Evolutionary conservation across 495 filamentous ascomycete species (phyloP), one percentile per base, ranked within the genome.

Genomic region (Alectoria sarmentosa): DNA sequence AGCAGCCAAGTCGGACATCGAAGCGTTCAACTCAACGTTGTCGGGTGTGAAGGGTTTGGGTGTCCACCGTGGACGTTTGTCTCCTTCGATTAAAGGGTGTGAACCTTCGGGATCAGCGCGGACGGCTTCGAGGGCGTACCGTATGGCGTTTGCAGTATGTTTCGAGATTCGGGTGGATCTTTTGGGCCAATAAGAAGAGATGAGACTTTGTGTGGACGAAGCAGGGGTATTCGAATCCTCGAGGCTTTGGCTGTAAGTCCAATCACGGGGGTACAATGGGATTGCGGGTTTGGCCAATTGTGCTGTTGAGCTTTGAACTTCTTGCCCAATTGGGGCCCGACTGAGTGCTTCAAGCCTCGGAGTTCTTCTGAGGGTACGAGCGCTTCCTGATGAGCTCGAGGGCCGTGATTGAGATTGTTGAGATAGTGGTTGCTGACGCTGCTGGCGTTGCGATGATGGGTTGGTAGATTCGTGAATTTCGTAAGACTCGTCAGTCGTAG

Each of bases 51-150:
- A 94, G 15, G 85, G 81, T 64, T 91, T 82, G 2, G 94, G 93
- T 46, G 85, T 84, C 62, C 67, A 69, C 67, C 60, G 60, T 58
- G 54, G 63, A 8, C 55, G 63, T 6, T 64, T 32, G 26, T 61
- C 60, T 6, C 58, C 63, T 26, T 69, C 67, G 54, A 65, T 57
- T 36, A 65, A 49, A 23, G 63, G 63, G 44, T 62, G 59, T 34
- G 58, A 66, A 19, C 67, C 67, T 58, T 69, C 67, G 19, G 63
- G 63, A 49, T 68, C 69, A 17, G 59, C 62, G 58, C 92, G 88
- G 58, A 97, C 81, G 55, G 90, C 94, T 76, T 98, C 93, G 56
- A 98, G 85, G 9, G 91, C 84, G 81, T 87, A 96, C 66, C 91
- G 87, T 72, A 98, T 91, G 23, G 94, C 93, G 64, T 86, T 84